These are phyloP conservation scores for Fusarium devonianum DNA, from an alignment of 2,329 filamentous ascomycete genomes.

Conservation along the genomic window DNA sequence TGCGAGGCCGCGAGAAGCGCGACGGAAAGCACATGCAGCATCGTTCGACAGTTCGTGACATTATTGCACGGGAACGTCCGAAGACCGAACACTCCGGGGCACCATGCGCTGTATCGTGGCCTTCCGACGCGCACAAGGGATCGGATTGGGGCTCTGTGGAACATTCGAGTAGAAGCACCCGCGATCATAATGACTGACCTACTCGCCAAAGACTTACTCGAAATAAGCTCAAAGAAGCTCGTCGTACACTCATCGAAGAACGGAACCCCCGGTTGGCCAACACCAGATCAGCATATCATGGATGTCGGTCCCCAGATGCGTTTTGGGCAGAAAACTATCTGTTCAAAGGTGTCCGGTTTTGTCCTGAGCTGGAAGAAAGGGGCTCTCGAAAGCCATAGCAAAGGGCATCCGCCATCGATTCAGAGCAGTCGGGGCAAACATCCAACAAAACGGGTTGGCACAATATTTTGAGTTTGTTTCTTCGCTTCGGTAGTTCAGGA, in stretches of 20 bases:
- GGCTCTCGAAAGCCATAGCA: too few relatives aligned
- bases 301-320: too few relatives aligned
- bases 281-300: too few relatives aligned
- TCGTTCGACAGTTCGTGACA: constrained; percentile 5
- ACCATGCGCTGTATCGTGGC: constrained; percentile 12
- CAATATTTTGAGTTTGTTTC: too few relatives aligned
- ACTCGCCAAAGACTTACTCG: not conserved
- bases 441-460: too few relatives aligned
- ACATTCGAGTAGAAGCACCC: constrained; percentile 17
- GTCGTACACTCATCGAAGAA: not conserved
- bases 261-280: too few relatives aligned
- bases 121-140: constrained; percentile 5
- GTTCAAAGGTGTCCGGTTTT: too few relatives aligned
- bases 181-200: constrained; percentile 27
- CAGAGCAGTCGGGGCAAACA: too few relatives aligned
- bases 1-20: constrained; percentile 10
- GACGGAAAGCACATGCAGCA: constrained; percentile 4
- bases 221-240: not conserved
- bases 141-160: constrained; percentile 19
- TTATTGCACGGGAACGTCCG: not conserved
- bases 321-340: too few relatives aligned
- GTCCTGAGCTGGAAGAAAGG: too few relatives aligned
- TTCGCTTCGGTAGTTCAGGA: not conserved
- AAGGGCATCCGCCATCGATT: too few relatives aligned
- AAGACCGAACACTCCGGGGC: constrained; percentile 3